Evolutionary conservation across 1,284 basidiomycete species (phyloP).

Genomic region (Microbotryum violaceum): DNA sequence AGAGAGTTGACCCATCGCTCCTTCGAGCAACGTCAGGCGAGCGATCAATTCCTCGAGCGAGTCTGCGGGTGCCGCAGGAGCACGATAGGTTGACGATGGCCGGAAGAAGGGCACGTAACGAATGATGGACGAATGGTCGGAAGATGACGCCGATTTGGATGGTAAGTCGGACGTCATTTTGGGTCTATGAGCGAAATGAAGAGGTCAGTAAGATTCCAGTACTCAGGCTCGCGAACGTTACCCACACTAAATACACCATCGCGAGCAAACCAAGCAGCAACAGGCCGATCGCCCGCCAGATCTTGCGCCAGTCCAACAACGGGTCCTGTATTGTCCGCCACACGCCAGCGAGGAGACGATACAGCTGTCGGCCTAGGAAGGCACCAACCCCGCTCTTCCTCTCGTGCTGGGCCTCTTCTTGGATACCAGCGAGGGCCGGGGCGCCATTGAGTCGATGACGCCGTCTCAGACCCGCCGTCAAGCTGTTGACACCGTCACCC

Average conservation of each 20-base stretch:
- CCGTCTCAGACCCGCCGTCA: background rate
- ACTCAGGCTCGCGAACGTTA: too few species aligned
- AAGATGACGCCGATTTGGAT: background rate
- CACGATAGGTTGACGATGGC: constrained; percentile 34
- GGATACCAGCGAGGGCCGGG: background rate
- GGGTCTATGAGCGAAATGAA: too few species aligned
- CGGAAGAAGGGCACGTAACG: constrained; percentile 10
- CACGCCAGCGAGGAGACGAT: background rate
- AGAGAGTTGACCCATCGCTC: constrained; percentile 38
- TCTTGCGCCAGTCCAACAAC: constrained; percentile 32
- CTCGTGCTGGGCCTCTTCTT: background rate
- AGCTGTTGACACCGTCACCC: background rate
- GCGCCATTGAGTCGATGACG: constrained; percentile 1
- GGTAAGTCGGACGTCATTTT: too few species aligned
- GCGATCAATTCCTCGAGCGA: constrained; percentile 62
- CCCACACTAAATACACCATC: too few species aligned
- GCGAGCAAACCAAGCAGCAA: too few species aligned
- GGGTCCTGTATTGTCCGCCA: constrained; percentile 18
- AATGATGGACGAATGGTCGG: background rate
- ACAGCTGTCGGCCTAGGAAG: constrained; percentile 14
- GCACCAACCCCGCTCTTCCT: background rate
- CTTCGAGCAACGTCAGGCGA: constrained; percentile 49
- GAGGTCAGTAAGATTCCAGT: too few species aligned
- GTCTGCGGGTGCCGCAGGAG: constrained; percentile 54
- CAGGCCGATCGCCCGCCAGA: constrained; percentile 45